Evolutionary conservation across 2,329 filamentous ascomycete species (phyloP).

Genomic region (Xylaria sp.): DNA sequence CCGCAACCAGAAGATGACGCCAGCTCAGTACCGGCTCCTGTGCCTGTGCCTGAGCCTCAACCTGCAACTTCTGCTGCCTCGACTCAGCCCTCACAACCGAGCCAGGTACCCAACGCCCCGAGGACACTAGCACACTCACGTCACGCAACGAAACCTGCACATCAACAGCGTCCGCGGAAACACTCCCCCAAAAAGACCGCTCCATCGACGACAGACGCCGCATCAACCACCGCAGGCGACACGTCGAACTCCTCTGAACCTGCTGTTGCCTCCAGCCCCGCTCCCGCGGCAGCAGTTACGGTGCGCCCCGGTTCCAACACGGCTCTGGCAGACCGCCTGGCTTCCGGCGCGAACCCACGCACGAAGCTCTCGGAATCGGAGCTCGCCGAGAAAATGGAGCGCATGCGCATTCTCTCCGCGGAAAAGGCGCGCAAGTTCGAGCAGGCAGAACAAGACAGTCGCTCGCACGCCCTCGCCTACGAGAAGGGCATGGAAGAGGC

Average conservation of each 20-base stretch:
- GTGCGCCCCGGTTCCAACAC: constrained; percentile 42
- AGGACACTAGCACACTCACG: constrained; percentile 44
- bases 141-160: constrained; percentile 38
- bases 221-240: constrained; percentile 6
- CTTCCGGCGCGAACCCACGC: constrained; percentile 63
- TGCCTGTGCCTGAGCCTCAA: constrained; percentile 18
- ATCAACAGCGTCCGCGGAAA: constrained; percentile 33
- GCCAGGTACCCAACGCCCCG: constrained; percentile 23
- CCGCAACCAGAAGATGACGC: not conserved
- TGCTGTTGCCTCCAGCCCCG: constrained; percentile 19
- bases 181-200: constrained; percentile 30
- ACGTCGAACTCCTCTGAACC: constrained; percentile 17
- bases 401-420: constrained; percentile 63
- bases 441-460: constrained; percentile 62
- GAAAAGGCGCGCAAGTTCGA: constrained; percentile 66
- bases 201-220: constrained; percentile 9
- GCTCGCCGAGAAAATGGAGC: constrained; percentile 64
- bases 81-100: constrained; percentile 24
- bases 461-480: constrained; percentile 59
- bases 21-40: constrained; percentile 10
- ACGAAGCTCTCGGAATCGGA: constrained; percentile 65
- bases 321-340: constrained; percentile 49
- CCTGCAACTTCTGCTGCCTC: constrained; percentile 11
- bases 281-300: constrained; percentile 30
- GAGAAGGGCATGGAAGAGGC: constrained; percentile 63